phyloP scores from a whole-genome alignment of 192 early-diverging fungal genomes.

The Backusella psychrophila region DNA sequence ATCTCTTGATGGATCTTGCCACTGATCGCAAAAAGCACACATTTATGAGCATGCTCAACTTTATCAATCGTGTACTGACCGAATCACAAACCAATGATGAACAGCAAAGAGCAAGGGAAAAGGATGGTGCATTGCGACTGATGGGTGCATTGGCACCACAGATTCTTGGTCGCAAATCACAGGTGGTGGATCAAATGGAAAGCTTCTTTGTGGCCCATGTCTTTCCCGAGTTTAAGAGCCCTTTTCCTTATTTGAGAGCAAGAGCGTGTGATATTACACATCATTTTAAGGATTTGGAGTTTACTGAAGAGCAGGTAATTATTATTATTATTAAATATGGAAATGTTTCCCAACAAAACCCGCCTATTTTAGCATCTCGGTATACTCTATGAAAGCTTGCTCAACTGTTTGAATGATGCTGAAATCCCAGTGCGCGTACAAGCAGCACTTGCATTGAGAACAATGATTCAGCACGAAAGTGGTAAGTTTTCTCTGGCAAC shows the following conservation, averaged over 20 bases:
- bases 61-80: constrained; percentile 73
- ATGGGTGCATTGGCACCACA: constrained; percentile 68
- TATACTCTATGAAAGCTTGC: constrained; percentile 43
- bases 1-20: constrained; percentile 77
- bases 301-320: constrained; percentile 48
- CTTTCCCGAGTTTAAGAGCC: constrained; percentile 87
- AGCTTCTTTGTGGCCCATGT: constrained; percentile 82
- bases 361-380: constrained; percentile 20
- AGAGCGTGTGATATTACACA: constrained; percentile 53
- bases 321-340: too few species aligned
- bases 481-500: constrained; percentile 24
- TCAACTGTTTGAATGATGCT: constrained; percentile 67
- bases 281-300: constrained; percentile 60
- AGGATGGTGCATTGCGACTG: constrained; percentile 91
- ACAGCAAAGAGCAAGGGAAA: constrained; percentile 65
- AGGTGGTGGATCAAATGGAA: constrained; percentile 69
- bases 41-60: constrained; percentile 73
- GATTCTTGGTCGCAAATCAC: constrained; percentile 51
- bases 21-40: constrained; percentile 71
- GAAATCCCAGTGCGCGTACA: constrained; percentile 89
- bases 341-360: too few species aligned
- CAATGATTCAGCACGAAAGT: constrained; percentile 69
- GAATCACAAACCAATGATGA: constrained; percentile 61
- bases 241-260: constrained; percentile 78
- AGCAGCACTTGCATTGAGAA: constrained; percentile 80